phyloP scores from a whole-genome alignment of 169 alveolate species.

The Neospora caninum region DNA sequence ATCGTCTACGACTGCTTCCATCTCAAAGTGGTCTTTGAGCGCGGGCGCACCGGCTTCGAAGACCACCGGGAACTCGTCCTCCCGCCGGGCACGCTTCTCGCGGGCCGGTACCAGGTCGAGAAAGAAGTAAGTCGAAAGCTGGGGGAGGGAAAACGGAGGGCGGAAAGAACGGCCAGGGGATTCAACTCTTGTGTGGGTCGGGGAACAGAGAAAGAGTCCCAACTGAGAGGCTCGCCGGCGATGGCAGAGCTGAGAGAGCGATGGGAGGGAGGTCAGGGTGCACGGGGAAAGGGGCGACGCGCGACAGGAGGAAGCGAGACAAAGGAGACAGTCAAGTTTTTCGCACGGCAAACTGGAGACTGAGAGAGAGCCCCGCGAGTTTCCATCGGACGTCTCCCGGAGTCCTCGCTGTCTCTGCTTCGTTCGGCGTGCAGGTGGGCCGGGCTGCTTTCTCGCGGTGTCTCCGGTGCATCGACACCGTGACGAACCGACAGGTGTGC shows the following conservation, averaged over 20 bases:
- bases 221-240: no score
- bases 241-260: no score
- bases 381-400: no score
- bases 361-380: no score
- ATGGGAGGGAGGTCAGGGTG: no score
- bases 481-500: conserved; percentile 53
- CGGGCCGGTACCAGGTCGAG: conserved; percentile 88
- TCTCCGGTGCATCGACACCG: conserved; percentile 49
- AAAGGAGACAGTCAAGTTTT: no score
- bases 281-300: no score
- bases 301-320: background rate
- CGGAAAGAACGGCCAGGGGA: no score
- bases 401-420: background rate
- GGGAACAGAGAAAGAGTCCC: no score
- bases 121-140: conserved; percentile 88
- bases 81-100: conserved; percentile 87
- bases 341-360: no score
- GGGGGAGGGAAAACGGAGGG: conserved; percentile 46
- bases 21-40: conserved; percentile 88
- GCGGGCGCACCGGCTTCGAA: conserved; percentile 92
- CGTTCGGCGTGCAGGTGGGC: conserved; percentile 39
- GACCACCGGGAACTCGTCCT: conserved; percentile 90
- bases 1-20: conserved; percentile 88
- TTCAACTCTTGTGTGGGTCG: no score
- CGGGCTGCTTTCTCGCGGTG: conserved; percentile 64